Percentiles rank a stretch among this genome's conserved stretches.
These are phyloP conservation scores for Knoxdaviesia proteae DNA, from an alignment of 2,329 filamentous ascomycete species.

Conservation along the genomic window DNA sequence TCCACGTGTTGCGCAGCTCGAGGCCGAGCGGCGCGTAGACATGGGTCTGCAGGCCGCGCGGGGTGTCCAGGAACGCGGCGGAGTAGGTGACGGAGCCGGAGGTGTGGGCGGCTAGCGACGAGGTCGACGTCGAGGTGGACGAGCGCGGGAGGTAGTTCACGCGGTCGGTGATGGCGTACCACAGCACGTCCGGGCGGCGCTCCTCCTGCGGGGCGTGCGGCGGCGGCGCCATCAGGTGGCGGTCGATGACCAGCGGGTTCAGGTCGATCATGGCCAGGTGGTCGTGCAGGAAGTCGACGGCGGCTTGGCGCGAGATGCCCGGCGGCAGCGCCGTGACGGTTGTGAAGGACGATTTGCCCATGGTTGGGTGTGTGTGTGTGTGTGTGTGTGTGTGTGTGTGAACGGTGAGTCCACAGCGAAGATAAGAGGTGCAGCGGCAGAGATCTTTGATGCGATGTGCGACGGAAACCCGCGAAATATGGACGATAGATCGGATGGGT, in stretches of 20 bases:
- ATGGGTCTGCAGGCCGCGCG: conserved; percentile 59
- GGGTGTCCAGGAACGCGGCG: conserved; percentile 57
- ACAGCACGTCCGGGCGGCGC: conserved; percentile 33
- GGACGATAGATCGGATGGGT: too few relatives aligned
- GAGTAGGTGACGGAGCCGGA: conserved; percentile 52
- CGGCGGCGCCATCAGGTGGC: conserved; percentile 47
- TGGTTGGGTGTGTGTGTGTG: conserved; percentile 13
- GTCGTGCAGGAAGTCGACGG: conserved; percentile 54
- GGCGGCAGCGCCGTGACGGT: conserved; percentile 58
- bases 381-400: too few relatives aligned
- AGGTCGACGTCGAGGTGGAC: conserved; percentile 1
- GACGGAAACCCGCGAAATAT: too few relatives aligned
- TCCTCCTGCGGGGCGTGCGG: conserved; percentile 49
- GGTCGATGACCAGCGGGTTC: conserved; percentile 61
- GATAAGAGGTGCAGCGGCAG: too few relatives aligned
- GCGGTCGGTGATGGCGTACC: conserved; percentile 64
- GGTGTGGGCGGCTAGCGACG: conserved; percentile 19
- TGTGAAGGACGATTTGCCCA: conserved; percentile 56
- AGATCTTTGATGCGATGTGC: too few relatives aligned
- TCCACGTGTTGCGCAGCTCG: conserved; percentile 62
- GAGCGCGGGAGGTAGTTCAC: conserved; percentile 55
- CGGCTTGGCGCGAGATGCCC: conserved; percentile 45
- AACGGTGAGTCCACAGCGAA: too few relatives aligned
- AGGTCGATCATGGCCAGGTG: conserved; percentile 73
- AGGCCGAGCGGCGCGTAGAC: conserved; percentile 66